Evolutionary conservation across 2,329 filamentous ascomycete genomes (phyloP), one percentile per base, ranked within the genome.

Genomic region (Ophiostoma sp.): DNA sequence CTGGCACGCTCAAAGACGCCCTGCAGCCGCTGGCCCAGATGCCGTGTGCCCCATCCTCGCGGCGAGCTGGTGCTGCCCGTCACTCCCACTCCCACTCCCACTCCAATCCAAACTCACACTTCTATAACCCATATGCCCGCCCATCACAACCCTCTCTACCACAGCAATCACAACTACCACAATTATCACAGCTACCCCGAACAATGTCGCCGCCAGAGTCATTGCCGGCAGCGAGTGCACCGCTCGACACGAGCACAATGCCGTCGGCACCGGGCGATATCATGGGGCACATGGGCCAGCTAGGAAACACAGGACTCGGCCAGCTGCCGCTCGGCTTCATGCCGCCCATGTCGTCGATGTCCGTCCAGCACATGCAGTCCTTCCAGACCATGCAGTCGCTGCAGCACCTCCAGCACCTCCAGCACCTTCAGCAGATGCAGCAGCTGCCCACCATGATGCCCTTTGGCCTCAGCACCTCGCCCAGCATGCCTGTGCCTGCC

Each of bases 11-110:
- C 20, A 41, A 15, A 36, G 60, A 36, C 23, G 48, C 52, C 54
- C 65, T 70, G 39, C 65, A 68, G 36, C 52, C 66, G 2, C 41
- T 65, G 39, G 66, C 31, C 27, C 66, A 65, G 66, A 70, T 65
- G 66, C 66, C 54, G 20, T 64, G 23, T 62, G 57, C 57, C 23
- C 27, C 27, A 33, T 33, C 57, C 23, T 33, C 57, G 57, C 60
- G 31, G 31, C 31, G 33, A 35, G 20, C 27, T 17, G 31, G 33
- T n/a, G 60, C 60, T 64, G 27, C 23, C 33, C 60, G 33, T 36
- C 33, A n/a, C 33, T 36, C 33, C 17, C 31, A 35, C 31, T 33
- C 60, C 31, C 17, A n/a, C 20, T 64, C 31, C 44, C n/a, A 36
- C 60, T 54, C 23, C 33, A 67, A 41, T n/a, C 11, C 44, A 48